Evolutionary conservation across 2,329 filamentous ascomycete species (phyloP), one percentile per base, ranked within the genome.

Genomic region (Phyllosticta citribraziliensis): DNA sequence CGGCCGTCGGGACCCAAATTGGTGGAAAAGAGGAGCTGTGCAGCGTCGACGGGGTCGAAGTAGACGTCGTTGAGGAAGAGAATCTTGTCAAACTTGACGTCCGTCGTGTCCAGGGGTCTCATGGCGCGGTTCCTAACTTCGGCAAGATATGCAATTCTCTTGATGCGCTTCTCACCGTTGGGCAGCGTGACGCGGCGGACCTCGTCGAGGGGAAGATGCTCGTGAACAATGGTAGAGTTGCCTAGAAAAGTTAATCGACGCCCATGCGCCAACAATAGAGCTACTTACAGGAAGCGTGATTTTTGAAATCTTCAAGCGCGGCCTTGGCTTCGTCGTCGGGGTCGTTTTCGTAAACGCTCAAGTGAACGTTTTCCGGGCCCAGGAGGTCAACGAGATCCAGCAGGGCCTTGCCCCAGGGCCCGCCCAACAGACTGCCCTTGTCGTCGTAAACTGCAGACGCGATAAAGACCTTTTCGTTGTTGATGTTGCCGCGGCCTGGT

Each of bases 301-400:
- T 68, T 60, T 80, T 78, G 54, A 90, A 78, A 2, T 75, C 71
- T 30, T 74, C 67, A 60, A 91, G 74, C 0, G 86, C 84, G 35
- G 74, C 70, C 61, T 77, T 77, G 17, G 84, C 84, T 30, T 77
- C 73, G 1, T 78, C 73, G 1, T 85, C 85, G 33, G 86, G 82
- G 68, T 88, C 84, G 67, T 88, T 88, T 69, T 89, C 88, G 70
- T 89, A 91, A 33, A 91, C 82, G 71, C 86, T 88, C 60, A 91
- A 72, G 68, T 85, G 88, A 2, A 87, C 84, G 67, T 89, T 88
- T 40, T 86, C 76, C 14, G 80, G 79, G 0, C 88, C 88, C 47
- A 91, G 76, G 30, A 88, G 70, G 56, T 88, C 77, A 33, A 91
- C 80, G 59, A 91, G 72, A 20, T 83, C 75, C 51, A 86, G 69